Base-by-base conservation (phyloP, 108 stramenopile species). In the Nitzschia putrida region DNA sequence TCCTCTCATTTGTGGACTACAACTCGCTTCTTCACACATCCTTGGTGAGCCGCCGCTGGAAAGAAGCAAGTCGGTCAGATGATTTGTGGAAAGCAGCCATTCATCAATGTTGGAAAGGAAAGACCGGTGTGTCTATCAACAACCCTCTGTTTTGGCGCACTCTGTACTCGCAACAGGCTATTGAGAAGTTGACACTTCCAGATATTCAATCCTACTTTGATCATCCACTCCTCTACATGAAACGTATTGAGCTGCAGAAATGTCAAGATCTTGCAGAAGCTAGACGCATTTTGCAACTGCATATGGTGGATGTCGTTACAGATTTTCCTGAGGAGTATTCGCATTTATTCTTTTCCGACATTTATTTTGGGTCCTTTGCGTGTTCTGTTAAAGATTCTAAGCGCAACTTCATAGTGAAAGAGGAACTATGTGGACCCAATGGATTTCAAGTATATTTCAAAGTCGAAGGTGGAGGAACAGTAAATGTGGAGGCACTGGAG, bases 391-490 rank as follows among this genome's bases (percentile, higher is more conserved):
- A 67, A 34, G 77, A 78, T 47, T 57, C 71, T 12, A 59, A 40
- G 21, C 55, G 77, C 20, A 22, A 60, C 26, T 22, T 21, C 51
- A 78, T 78, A 18, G 22, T 59, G 18, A 38, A 51, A 21, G 13
- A 18, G 21, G 77, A 78, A 22, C 26, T 78, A 11, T 66, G 64
- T 40, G 57, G 58, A 7, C 66, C 41, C 8, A 14, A 41, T 13
- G 77, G 77, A 26, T 78, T 71, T 54, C 64, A 66, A 16, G 64
- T 64, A 63, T 65, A 77, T 52, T 77, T 77, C 57, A 77, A 77
- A 42, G 56, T 77, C 29, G 43, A 18, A 7, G 50, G 43, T 10
- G 69, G 68, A 11, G 63, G 70, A 58, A 58, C 58, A 2, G 69
- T 51, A 14, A n/a, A 50, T 20, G 55, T n/a, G 18, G 76, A 69